These are phyloP conservation scores for Pseudogymnoascus sp. DNA, from an alignment of 2,329 filamentous ascomycete genomes.

Conservation along the genomic window DNA sequence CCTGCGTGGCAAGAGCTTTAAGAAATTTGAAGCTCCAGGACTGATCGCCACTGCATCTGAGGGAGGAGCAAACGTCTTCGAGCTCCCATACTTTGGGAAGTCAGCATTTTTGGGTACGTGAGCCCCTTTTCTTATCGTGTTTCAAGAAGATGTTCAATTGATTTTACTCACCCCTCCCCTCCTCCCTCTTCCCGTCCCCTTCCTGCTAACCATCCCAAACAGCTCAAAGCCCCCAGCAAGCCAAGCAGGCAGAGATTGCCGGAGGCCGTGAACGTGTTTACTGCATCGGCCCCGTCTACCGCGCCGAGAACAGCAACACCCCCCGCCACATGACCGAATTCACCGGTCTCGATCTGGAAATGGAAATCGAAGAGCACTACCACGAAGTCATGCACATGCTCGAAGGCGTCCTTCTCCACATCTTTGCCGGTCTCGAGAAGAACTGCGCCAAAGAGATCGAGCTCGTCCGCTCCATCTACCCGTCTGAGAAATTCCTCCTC, in stretches of 20 bases:
- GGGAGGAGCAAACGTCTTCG: slow-evolving; percentile 81
- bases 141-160: background rate
- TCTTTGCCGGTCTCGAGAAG: slow-evolving; percentile 63
- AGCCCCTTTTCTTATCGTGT: background rate
- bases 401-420: slow-evolving; percentile 65
- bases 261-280: slow-evolving; percentile 70
- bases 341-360: slow-evolving; percentile 80
- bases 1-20: slow-evolving; percentile 64
- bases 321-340: slow-evolving; percentile 83
- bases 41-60: slow-evolving; percentile 85
- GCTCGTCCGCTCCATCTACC: slow-evolving; percentile 62
- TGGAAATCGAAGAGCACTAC: slow-evolving; percentile 76
- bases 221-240: slow-evolving; percentile 78
- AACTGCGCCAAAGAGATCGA: slow-evolving; percentile 62
- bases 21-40: slow-evolving; percentile 81
- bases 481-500: slow-evolving; percentile 68
- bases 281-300: slow-evolving; percentile 74
- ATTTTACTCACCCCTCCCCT: too few relatives aligned
- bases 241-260: slow-evolving; percentile 80
- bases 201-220: too few relatives aligned
- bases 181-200: too few relatives aligned
- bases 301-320: slow-evolving; percentile 39
- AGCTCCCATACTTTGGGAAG: slow-evolving; percentile 79
- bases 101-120: slow-evolving; percentile 56
- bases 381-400: slow-evolving; percentile 64